phyloP scores from a whole-genome alignment of 148 eudicot species.

The Vaccinium vitisidaea region DNA sequence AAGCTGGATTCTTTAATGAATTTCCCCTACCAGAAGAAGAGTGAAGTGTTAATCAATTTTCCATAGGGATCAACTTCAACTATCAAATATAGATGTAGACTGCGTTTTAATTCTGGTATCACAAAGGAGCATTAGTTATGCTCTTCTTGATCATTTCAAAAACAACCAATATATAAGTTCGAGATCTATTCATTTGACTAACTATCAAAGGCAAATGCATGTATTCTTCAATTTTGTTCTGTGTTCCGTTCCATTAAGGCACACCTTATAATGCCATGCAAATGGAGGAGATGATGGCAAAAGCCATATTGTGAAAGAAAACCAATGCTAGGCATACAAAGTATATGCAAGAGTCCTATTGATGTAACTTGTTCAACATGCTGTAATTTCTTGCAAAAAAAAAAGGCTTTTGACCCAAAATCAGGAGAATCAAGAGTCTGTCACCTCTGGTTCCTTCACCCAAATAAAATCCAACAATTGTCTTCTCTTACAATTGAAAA shows the following conservation, averaged over 20 bases:
- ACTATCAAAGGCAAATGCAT: background rate
- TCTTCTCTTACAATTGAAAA: background rate
- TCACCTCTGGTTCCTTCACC: too few relatives aligned
- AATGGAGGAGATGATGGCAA: background rate
- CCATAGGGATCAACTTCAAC: background rate
- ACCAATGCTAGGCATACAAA: background rate
- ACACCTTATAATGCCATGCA: background rate
- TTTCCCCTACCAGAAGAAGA: slow-evolving; percentile 46
- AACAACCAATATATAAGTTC: background rate
- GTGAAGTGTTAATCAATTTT: slow-evolving; percentile 1
- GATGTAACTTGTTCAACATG: background rate
- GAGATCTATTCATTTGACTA: background rate
- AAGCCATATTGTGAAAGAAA: background rate
- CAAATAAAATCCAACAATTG: background rate
- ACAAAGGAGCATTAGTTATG: background rate
- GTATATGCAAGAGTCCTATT: background rate
- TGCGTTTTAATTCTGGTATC: background rate
- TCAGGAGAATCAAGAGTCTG: background rate
- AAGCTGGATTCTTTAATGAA: slow-evolving; percentile 81
- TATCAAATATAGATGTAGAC: background rate
- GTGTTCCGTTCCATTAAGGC: background rate
- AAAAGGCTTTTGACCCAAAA: background rate
- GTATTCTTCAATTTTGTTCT: background rate
- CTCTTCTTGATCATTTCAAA: background rate
- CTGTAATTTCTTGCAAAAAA: background rate